Conservation (phyloP, 371 early-diverging fungal genomes). For the Parasitella parasitica region DNA sequence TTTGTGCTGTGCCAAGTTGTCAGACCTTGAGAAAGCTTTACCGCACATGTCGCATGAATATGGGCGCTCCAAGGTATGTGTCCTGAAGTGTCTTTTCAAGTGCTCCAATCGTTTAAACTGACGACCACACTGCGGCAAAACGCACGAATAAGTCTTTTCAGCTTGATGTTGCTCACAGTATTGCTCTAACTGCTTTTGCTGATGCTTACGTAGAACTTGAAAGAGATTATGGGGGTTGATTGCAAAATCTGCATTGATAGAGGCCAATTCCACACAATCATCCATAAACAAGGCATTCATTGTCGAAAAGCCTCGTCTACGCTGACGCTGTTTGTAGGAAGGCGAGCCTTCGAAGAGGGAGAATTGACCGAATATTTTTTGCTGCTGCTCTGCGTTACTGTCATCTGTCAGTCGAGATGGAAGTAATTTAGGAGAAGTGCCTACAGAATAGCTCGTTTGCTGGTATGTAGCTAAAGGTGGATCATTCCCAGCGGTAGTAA, state of each 20-base stretch:
- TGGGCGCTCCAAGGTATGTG: slow-evolving; percentile 78
- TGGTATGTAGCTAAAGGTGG: background rate
- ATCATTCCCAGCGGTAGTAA: background rate
- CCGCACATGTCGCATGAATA: slow-evolving; percentile 74
- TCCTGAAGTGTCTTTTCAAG: slow-evolving; percentile 77
- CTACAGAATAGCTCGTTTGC: slow-evolving; percentile 6
- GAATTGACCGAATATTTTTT: slow-evolving; percentile 53
- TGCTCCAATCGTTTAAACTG: slow-evolving; percentile 80
- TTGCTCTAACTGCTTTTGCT: background rate
- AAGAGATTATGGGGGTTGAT: slow-evolving; percentile 8
- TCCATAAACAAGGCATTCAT: slow-evolving; percentile 5
- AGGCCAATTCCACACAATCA: slow-evolving; percentile 8
- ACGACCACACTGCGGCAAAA: slow-evolving; percentile 47
- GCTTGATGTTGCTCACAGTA: background rate
- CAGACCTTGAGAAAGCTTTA: slow-evolving; percentile 82
- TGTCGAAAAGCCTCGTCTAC: slow-evolving; percentile 53
- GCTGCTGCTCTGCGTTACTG: slow-evolving; percentile 11
- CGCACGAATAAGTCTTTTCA: slow-evolving; percentile 28
- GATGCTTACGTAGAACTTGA: background rate
- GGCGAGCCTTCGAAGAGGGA: slow-evolving; percentile 65
- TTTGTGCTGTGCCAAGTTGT: slow-evolving; percentile 81
- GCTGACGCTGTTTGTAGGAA: slow-evolving; percentile 64
- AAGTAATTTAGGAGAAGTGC: slow-evolving; percentile 6
- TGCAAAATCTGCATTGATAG: slow-evolving; percentile 14
- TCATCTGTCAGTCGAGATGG: background rate